Conservation (phyloP, 768 basidiomycete genomes). For the Phaeotremella skinneri region DNA sequence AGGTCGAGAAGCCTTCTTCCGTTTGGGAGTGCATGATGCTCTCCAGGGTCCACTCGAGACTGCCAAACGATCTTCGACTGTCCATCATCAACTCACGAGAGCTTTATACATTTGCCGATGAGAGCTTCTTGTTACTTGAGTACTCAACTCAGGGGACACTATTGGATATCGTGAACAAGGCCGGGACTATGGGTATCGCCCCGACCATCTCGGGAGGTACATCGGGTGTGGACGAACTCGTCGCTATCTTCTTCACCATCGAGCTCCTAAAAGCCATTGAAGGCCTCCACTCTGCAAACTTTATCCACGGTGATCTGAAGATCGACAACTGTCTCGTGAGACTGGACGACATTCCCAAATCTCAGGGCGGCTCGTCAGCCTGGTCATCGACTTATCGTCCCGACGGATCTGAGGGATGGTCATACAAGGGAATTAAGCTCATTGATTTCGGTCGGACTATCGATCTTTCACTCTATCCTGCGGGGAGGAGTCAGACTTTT, state of each 20-base stretch:
- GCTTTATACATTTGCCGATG: constrained; percentile 80
- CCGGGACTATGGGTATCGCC: constrained; percentile 68
- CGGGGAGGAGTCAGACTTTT: constrained; percentile 64
- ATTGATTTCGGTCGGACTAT: constrained; percentile 98
- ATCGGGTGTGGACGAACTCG: constrained; percentile 72
- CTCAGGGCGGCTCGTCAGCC: constrained; percentile 65
- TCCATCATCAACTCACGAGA: constrained; percentile 76
- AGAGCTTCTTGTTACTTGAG: constrained; percentile 84
- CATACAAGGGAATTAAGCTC: constrained; percentile 77
- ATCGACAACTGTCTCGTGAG: constrained; percentile 98
- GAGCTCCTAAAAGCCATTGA: constrained; percentile 82
- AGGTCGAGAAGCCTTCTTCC: constrained; percentile 82
- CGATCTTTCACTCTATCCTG: constrained; percentile 77
- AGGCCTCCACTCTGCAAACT: constrained; percentile 72
- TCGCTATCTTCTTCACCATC: constrained; percentile 91
- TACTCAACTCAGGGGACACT: constrained; percentile 88
- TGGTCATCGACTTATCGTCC: constrained; percentile 78
- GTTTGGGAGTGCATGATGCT: constrained; percentile 92
- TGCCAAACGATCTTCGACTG: constrained; percentile 61
- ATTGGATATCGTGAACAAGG: constrained; percentile 85
- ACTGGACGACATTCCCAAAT: constrained; percentile 63
- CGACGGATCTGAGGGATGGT: constrained; percentile 79
- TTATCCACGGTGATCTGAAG: constrained; percentile 97
- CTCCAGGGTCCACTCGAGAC: constrained; percentile 66
- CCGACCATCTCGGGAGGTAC: constrained; percentile 28